Base-by-base conservation (phyloP, 1,284 basidiomycete genomes). In the Exobasidium cylindrosporum region DNA sequence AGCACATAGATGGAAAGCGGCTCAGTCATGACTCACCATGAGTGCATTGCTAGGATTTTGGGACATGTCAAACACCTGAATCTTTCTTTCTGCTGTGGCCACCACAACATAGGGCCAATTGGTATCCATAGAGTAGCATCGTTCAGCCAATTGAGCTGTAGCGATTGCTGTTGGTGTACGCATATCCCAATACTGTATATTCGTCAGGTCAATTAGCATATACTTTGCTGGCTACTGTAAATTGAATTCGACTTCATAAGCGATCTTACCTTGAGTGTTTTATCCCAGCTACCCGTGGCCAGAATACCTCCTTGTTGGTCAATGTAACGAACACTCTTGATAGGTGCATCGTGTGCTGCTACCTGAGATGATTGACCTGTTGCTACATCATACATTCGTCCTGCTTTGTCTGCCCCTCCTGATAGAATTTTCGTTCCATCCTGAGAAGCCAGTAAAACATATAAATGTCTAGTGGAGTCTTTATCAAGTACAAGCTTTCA, bases 111-210 rank as follows among this genome's bases (percentile, higher is more conserved):
- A 84, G 0, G 90, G 90, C 75, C 88, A 90, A 61, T 86, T 85
- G 14, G 89, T 87, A 73, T 95, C 91, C 83, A 92, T 87, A 3
- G 70, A 75, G 73, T 97, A 97, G 76, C 91, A 92, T 63, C 92
- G 85, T 70, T 97, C 94, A 1, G 91, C 89, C 17, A 97, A 85
- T 64, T 86, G 84, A 2, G 96, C 87, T 2, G 86, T 87, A 17
- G 87, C 88, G 3, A 93, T 84, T 0, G 92, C 89, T 57, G 82
- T 86, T 7, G 88, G 82, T 6, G 86, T 83, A 56, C 90, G 86
- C 65, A 92, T 80, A 81, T 96, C 91, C 93, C 94, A 97, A 78
- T 95, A 96, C 91, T 95, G 73, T 14, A 14, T n/a, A n/a, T n/a
- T n/a, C 45, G n/a, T 30, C 52, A 50, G 53, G 28, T 31, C 66